These are phyloP conservation scores for Sphaerulina vaccinii DNA, from an alignment of 2,329 filamentous ascomycete genomes.

Conservation along the genomic window DNA sequence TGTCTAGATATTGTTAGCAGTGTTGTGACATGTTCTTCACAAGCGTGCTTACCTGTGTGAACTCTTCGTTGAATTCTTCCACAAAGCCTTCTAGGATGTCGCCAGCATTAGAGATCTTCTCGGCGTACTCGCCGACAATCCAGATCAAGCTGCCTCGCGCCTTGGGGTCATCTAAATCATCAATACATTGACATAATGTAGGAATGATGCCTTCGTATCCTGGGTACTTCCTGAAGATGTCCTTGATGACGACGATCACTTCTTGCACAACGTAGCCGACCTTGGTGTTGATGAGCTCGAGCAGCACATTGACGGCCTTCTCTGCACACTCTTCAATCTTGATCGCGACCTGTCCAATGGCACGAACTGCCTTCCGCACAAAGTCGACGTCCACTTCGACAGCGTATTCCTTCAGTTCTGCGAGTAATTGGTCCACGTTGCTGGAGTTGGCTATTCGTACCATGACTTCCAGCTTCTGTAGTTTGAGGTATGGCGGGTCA, in stretches of 20 bases:
- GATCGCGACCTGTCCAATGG: slow-evolving; percentile 96
- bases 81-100: slow-evolving; percentile 90
- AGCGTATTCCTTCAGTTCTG: slow-evolving; percentile 95
- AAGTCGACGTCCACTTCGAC: slow-evolving; percentile 99
- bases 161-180: slow-evolving; percentile 91
- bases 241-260: slow-evolving; percentile 97
- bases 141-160: slow-evolving; percentile 90
- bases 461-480: slow-evolving; percentile 98
- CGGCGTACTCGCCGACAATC: slow-evolving; percentile 98
- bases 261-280: slow-evolving; percentile 99
- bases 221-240: slow-evolving; percentile 95
- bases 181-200: slow-evolving; percentile 92
- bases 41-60: slow-evolving; percentile 69
- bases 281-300: slow-evolving; percentile 94
- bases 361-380: slow-evolving; percentile 87
- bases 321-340: slow-evolving; percentile 96
- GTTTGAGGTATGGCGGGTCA: slow-evolving; percentile 94
- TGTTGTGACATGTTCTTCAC: neutral
- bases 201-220: slow-evolving; percentile 98
- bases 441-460: slow-evolving; percentile 96
- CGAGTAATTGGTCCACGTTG: slow-evolving; percentile 91
- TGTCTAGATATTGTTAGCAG: slow-evolving; percentile 59
- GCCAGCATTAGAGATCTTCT: slow-evolving; percentile 98
- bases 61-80: slow-evolving; percentile 92
- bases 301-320: slow-evolving; percentile 88